Conservation (phyloP, 176 grass and related monocot genomes). For the Avena sativa region DNA sequence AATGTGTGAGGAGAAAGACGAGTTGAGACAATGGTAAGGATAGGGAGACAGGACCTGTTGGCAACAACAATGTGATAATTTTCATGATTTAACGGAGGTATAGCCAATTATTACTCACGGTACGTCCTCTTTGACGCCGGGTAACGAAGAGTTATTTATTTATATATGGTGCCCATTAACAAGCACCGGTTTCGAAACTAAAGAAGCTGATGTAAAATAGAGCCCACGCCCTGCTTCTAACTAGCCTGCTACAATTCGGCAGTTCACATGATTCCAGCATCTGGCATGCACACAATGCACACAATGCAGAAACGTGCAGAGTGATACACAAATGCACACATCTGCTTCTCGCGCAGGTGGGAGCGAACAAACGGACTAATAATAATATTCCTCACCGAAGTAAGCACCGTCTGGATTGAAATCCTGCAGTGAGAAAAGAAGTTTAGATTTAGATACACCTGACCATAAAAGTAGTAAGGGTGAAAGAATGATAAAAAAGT, state of each 20-base stretch:
- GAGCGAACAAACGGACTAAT: neutral
- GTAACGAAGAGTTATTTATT: neutral
- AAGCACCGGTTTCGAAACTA: neutral
- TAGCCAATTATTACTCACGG: neutral
- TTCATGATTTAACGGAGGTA: neutral
- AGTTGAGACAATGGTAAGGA: no score
- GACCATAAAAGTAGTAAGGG: neutral
- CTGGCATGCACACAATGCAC: neutral
- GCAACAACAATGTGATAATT: no score
- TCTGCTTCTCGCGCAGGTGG: neutral
- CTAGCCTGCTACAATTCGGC: conserved; percentile 20
- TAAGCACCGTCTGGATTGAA: neutral
- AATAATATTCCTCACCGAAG: neutral
- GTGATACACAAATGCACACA: no score
- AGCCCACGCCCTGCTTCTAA: conserved; percentile 8
- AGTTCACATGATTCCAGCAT: neutral
- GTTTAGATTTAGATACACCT: neutral
- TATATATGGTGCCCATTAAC: neutral
- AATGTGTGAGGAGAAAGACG: no score
- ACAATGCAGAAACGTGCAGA: neutral
- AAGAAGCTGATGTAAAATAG: neutral
- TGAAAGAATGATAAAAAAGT: neutral
- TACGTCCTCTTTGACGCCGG: neutral
- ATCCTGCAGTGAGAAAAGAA: conserved; percentile 29
- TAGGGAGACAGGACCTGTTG: no score